Percentiles rank a stretch among this genome's conserved stretches.
These are phyloP conservation scores for Cordyceps cicadae DNA, from an alignment of 2,329 filamentous ascomycete genomes.

Conservation along the genomic window DNA sequence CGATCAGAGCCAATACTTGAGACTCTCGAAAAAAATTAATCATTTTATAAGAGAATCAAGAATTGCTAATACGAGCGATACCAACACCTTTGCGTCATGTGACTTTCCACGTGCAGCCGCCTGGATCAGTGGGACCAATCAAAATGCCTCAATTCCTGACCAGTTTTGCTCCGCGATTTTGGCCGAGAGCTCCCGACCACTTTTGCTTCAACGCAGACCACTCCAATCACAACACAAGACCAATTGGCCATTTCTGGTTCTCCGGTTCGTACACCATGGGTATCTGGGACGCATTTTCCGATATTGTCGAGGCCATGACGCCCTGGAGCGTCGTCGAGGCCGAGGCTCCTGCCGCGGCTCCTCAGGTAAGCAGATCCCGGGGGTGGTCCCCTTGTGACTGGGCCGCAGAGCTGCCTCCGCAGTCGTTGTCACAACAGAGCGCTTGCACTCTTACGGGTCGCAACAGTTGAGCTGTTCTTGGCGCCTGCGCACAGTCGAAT, in stretches of 20 bases:
- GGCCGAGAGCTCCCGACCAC: conserved; percentile 34
- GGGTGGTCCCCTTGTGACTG: neutral
- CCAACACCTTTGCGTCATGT: conserved; percentile 16
- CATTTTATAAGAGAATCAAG: too few species aligned
- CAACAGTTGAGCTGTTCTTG: neutral
- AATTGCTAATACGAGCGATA: neutral
- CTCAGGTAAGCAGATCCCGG: conserved; percentile 37
- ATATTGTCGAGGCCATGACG: conserved; percentile 56
- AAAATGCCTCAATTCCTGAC: conserved; percentile 41
- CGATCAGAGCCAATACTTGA: too few species aligned
- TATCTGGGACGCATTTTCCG: conserved; percentile 57
- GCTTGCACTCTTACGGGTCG: neutral
- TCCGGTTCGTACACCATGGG: conserved; percentile 45
- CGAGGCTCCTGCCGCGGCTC: conserved; percentile 59
- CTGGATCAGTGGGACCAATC: conserved; percentile 32
- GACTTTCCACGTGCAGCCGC: conserved; percentile 15
- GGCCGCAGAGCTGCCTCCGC: conserved; percentile 7
- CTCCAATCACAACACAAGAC: conserved; percentile 27
- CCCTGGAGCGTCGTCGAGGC: conserved; percentile 58
- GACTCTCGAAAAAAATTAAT: too few species aligned
- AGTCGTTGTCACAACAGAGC: neutral
- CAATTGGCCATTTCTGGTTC: conserved; percentile 32
- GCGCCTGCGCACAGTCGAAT: neutral
- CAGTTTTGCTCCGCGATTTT: conserved; percentile 33
- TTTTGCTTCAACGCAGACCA: conserved; percentile 20